phyloP scores from a whole-genome alignment of 805 yeast genomes.

The Spencermartinsiella europaea region DNA sequence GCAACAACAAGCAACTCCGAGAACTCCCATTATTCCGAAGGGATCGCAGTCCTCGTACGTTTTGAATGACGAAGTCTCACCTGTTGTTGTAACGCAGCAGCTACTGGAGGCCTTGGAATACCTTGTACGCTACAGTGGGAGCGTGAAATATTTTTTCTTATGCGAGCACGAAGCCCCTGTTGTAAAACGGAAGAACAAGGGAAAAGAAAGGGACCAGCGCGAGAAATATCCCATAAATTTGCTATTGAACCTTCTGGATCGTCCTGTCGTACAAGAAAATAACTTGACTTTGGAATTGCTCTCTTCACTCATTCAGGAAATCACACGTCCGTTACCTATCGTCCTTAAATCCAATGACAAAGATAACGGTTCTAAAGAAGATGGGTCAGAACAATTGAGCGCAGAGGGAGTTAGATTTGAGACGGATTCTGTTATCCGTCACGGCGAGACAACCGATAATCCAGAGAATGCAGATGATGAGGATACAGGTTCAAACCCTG shows the following conservation, averaged over 20 bases:
- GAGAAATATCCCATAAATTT: constrained; percentile 63
- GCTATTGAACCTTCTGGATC: constrained; percentile 57
- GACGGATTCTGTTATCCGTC: not conserved
- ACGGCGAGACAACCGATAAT: constrained; percentile 1
- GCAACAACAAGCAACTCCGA: constrained; percentile 3
- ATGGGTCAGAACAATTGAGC: not conserved
- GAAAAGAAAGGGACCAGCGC: constrained; percentile 28
- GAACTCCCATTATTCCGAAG: constrained; percentile 7
- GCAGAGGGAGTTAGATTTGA: not conserved
- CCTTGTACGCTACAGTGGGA: constrained; percentile 60
- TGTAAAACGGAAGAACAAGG: constrained; percentile 30
- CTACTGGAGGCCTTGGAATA: constrained; percentile 69
- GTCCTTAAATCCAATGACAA: constrained; percentile 37
- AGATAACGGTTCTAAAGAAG: not conserved
- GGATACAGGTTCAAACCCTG: not conserved
- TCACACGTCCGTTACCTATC: constrained; percentile 65
- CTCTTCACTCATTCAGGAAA: constrained; percentile 68
- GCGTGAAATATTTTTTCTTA: constrained; percentile 67
- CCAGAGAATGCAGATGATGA: not conserved
- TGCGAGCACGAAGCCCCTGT: constrained; percentile 62
- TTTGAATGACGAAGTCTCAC: constrained; percentile 46
- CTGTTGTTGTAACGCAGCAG: constrained; percentile 69
- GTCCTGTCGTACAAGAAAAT: constrained; percentile 62
- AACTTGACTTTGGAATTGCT: constrained; percentile 70
- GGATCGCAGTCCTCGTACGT: constrained; percentile 4